These are phyloP conservation scores for Fomitopsis betulina DNA, from an alignment of 1,284 basidiomycete species.

Conservation along the genomic window DNA sequence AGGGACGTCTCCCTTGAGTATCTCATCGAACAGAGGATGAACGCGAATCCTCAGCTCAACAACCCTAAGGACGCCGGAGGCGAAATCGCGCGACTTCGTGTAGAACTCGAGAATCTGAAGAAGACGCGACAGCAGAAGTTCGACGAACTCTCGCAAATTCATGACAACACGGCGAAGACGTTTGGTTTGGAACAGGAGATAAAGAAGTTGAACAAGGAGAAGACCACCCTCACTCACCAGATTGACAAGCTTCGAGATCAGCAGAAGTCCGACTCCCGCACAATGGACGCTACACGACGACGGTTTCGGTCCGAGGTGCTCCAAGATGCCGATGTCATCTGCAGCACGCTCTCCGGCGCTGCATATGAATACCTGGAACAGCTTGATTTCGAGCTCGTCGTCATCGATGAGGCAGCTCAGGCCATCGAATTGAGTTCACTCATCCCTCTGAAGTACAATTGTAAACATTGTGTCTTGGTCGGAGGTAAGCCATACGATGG, in stretches of 20 bases:
- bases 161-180: slow-evolving; percentile 45
- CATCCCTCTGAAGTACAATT: slow-evolving; percentile 91
- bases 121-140: slow-evolving; percentile 56
- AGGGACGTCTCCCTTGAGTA: slow-evolving; percentile 87
- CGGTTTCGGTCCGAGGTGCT: slow-evolving; percentile 76
- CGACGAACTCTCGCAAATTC: slow-evolving; percentile 51
- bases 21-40: slow-evolving; percentile 78
- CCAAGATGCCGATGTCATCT: slow-evolving; percentile 89
- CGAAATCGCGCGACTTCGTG: slow-evolving; percentile 58
- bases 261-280: slow-evolving; percentile 69
- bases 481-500: slow-evolving; percentile 55
- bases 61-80: slow-evolving; percentile 43
- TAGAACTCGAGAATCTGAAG: slow-evolving; percentile 69
- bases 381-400: slow-evolving; percentile 92
- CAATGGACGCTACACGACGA: slow-evolving; percentile 74
- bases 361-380: slow-evolving; percentile 86
- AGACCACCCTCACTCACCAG: slow-evolving; percentile 62
- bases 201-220: slow-evolving; percentile 60
- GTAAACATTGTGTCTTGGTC: slow-evolving; percentile 87
- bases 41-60: slow-evolving; percentile 37
- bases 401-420: slow-evolving; percentile 99
- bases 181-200: slow-evolving; percentile 64
- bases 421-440: slow-evolving; percentile 95
- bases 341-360: slow-evolving; percentile 88
- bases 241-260: slow-evolving; percentile 80